phyloP scores from a whole-genome alignment of 2,329 filamentous ascomycete genomes.

The Pyricularia sp. region DNA sequence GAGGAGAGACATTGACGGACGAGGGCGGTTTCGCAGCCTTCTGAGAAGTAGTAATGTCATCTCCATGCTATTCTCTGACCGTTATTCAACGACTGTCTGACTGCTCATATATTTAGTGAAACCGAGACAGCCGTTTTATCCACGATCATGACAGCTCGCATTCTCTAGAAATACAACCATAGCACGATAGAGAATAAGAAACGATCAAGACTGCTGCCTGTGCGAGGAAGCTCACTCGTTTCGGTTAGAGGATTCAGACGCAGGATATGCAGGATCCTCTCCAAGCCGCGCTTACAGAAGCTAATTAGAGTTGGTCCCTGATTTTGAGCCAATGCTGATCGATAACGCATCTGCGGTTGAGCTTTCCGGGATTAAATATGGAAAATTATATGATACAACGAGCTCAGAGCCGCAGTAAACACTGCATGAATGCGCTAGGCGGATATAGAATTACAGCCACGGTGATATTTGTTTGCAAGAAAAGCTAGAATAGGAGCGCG shows the following conservation, averaged over 20 bases:
- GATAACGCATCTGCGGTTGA: background rate
- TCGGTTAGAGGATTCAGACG: no score
- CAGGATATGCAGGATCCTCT: no score
- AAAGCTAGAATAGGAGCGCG: no score
- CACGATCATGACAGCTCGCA: background rate
- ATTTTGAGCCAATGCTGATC: background rate
- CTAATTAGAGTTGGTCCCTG: background rate
- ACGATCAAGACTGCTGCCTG: no score
- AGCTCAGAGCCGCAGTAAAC: background rate
- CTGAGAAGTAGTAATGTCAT: background rate
- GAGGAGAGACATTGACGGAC: background rate
- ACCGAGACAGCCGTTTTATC: no score
- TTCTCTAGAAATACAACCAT: background rate
- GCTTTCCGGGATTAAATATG: background rate
- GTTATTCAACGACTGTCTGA: background rate
- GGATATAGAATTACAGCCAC: background rate
- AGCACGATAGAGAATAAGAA: no score
- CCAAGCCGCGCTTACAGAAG: no score
- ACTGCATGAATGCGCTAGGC: background rate
- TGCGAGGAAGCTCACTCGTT: no score
- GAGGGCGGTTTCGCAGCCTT: background rate
- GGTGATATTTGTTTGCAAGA: no score
- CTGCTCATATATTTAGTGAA: no score
- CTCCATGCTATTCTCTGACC: background rate
- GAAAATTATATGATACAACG: background rate